Percentiles rank a stretch among this genome's conserved stretches.
These are phyloP conservation scores for Solanum commersonii DNA, from an alignment of 257 asterid genomes.

Conservation along the genomic window DNA sequence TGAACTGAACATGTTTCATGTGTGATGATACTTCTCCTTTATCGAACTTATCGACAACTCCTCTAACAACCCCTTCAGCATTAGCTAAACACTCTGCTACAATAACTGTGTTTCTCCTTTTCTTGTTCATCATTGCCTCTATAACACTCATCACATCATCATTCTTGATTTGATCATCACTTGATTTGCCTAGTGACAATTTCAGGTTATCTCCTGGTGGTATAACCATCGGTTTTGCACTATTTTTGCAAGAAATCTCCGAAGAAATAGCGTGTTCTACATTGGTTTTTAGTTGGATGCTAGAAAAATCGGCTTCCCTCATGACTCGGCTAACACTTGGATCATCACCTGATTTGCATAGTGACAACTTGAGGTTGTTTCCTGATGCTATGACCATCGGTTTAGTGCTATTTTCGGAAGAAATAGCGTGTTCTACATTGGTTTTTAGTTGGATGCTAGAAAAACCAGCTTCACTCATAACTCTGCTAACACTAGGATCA, in stretches of 20 bases:
- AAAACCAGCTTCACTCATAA: slow-evolving; percentile 85
- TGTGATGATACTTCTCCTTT: slow-evolving; percentile 42
- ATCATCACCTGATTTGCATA: slow-evolving; percentile 32
- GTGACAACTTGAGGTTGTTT: not conserved
- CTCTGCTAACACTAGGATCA: slow-evolving; percentile 86
- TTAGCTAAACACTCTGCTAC: slow-evolving; percentile 35
- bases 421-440: slow-evolving; percentile 51
- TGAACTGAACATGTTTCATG: slow-evolving; percentile 57
- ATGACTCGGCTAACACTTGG: slow-evolving; percentile 82
- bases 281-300: slow-evolving; percentile 59
- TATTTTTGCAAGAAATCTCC: slow-evolving; percentile 1
- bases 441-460: slow-evolving; percentile 65
- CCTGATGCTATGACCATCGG: not conserved
- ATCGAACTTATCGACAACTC: slow-evolving; percentile 55
- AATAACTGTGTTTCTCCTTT: slow-evolving; percentile 45
- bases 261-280: slow-evolving; percentile 45
- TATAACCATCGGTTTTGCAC: not conserved
- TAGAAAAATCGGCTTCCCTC: slow-evolving; percentile 74
- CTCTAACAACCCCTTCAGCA: slow-evolving; percentile 45
- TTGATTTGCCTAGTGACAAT: not conserved
- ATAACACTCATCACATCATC: slow-evolving; percentile 42
- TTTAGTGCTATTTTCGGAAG: slow-evolving; percentile 21
- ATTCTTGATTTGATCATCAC: slow-evolving; percentile 10
- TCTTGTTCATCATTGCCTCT: slow-evolving; percentile 51
- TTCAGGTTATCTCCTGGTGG: not conserved